A percentile compares a stretch with the other conserved stretches of the same genome.
Evolutionary conservation across 2,329 filamentous ascomycete species (phyloP).

Genomic region (Penicillium hesseltinei): DNA sequence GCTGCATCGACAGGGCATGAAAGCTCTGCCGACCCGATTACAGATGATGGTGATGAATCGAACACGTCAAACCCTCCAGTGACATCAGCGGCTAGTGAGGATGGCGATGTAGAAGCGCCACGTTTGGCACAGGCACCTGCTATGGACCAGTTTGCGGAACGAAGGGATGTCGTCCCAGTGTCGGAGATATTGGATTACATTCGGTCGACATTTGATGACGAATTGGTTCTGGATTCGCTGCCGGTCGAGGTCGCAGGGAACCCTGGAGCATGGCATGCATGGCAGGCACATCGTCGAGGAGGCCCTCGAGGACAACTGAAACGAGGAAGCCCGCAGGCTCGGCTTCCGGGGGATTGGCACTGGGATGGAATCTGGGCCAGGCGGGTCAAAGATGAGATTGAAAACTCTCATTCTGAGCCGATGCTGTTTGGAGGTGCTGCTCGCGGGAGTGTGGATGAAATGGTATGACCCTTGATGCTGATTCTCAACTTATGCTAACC

Average conservation of each 20-base stretch:
- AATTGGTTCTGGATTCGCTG: slow-evolving; percentile 71
- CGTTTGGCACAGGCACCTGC: slow-evolving; percentile 15
- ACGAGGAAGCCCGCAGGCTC: slow-evolving; percentile 46
- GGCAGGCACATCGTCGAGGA: slow-evolving; percentile 67
- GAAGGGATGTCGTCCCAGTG: slow-evolving; percentile 52
- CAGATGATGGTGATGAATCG: not conserved
- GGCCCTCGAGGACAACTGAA: slow-evolving; percentile 32
- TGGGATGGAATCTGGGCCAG: slow-evolving; percentile 98
- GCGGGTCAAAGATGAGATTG: slow-evolving; percentile 75
- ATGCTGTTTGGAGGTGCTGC: slow-evolving; percentile 70
- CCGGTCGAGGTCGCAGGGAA: slow-evolving; percentile 83
- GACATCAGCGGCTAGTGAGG: not conserved
- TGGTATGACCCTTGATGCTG: slow-evolving; percentile 50
- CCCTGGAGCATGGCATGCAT: slow-evolving; percentile 89
- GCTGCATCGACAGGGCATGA: not conserved
- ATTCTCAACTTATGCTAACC: slow-evolving; percentile 8
- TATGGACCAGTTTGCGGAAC: slow-evolving; percentile 18
- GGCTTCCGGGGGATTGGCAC: slow-evolving; percentile 83
- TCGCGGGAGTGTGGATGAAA: slow-evolving; percentile 61
- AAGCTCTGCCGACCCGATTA: not conserved
- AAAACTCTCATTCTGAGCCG: slow-evolving; percentile 72
- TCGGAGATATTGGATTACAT: slow-evolving; percentile 77
- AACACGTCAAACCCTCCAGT: slow-evolving; percentile 1
- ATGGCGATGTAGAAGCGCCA: not conserved
- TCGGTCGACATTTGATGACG: slow-evolving; percentile 75